Evolutionary conservation across 192 early-diverging fungal species (phyloP).

Genomic region (Rhizophlyctis rosea): DNA sequence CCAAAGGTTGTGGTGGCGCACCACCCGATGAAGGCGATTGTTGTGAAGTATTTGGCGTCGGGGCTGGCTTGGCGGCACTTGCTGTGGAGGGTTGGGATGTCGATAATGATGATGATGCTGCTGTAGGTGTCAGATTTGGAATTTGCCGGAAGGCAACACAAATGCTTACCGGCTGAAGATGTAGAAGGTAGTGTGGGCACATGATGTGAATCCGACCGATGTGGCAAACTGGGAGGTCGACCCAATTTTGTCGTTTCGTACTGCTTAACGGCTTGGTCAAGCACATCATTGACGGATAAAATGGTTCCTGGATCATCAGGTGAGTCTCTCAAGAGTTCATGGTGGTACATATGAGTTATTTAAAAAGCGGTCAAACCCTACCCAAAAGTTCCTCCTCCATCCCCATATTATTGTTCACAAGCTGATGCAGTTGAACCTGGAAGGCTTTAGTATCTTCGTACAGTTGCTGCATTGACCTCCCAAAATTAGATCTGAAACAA

Average conservation of each 20-base stretch:
- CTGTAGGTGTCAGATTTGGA: background rate
- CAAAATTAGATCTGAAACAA: background rate
- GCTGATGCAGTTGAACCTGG: slow-evolving; percentile 12
- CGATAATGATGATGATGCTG: background rate
- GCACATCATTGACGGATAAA: slow-evolving; percentile 16
- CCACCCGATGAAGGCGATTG: background rate
- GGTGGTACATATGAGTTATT: background rate
- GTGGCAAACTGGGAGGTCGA: background rate
- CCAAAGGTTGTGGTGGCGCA: background rate
- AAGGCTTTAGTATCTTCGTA: slow-evolving; percentile 20
- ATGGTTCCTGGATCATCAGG: background rate
- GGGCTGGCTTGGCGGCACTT: background rate
- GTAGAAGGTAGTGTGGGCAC: too few relatives aligned
- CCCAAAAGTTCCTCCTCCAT: slow-evolving; percentile 24
- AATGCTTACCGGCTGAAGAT: too few relatives aligned
- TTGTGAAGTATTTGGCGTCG: background rate
- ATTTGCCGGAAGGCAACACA: too few relatives aligned
- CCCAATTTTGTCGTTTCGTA: background rate
- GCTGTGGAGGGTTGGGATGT: background rate
- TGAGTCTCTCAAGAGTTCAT: background rate
- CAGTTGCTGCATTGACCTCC: slow-evolving; percentile 15
- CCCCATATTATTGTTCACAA: slow-evolving; percentile 9
- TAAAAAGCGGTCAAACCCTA: background rate
- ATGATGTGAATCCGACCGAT: too few relatives aligned
- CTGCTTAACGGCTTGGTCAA: background rate